Evolutionary conservation across 1,284 basidiomycete genomes (phyloP).

Genomic region (Papiliotrema laurentii): DNA sequence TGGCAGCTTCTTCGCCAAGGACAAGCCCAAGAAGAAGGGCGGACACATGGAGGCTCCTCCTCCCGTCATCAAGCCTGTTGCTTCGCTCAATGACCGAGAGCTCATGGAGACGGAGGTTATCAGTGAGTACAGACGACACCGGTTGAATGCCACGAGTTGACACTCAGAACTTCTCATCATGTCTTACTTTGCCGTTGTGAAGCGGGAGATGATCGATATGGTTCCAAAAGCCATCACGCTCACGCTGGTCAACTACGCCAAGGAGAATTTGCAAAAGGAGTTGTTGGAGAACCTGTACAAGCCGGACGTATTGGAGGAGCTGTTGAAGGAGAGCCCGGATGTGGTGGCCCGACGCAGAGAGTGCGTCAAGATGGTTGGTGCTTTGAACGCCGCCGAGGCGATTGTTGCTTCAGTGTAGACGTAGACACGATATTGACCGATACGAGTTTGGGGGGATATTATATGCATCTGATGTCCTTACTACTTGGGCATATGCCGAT

Average conservation of each 20-base stretch:
- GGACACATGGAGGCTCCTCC: constrained; percentile 88
- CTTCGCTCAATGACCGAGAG: constrained; percentile 90
- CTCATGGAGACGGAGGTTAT: constrained; percentile 99
- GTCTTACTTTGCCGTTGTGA: constrained; percentile 95
- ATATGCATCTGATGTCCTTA: no score
- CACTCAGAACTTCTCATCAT: constrained; percentile 78
- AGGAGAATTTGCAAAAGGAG: constrained; percentile 62
- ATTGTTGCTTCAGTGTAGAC: constrained; percentile 42
- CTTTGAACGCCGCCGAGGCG: constrained; percentile 88
- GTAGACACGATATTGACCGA: no score
- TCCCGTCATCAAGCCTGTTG: constrained; percentile 82
- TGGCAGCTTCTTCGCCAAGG: constrained; percentile 78
- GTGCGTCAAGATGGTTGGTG: constrained; percentile 79
- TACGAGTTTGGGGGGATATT: no score
- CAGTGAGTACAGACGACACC: constrained; percentile 61
- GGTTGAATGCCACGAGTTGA: not conserved
- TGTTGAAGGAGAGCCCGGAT: constrained; percentile 76
- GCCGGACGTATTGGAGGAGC: constrained; percentile 82
- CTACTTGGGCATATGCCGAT: no score
- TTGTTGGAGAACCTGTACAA: constrained; percentile 50
- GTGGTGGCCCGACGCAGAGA: constrained; percentile 68
- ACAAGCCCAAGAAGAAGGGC: constrained; percentile 67
- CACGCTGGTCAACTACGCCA: constrained; percentile 86
- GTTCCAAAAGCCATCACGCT: constrained; percentile 95
- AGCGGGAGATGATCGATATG: constrained; percentile 99